Base-by-base conservation (phyloP, 805 yeast species). In the Saturnispora serradocipensis region DNA sequence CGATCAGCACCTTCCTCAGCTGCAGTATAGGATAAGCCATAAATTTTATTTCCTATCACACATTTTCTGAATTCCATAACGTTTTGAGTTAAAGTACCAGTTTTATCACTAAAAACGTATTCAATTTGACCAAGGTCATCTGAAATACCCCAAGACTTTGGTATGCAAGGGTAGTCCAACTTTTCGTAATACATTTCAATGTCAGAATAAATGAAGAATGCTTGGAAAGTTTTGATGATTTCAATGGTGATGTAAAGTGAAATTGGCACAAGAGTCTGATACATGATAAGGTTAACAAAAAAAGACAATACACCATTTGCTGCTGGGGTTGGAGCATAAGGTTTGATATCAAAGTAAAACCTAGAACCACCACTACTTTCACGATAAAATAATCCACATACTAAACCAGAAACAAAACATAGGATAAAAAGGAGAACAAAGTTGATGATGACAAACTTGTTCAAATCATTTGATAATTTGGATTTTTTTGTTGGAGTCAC, bases 51-150 rank as follows among this genome's bases (percentile, higher is more conserved):
- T 50, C 76, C 78, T 53, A 86, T 75, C 4, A 88, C 77, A 64
- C 89, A 84, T 62, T 86, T 86, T 54, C 81, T 80, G 69, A 85
- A 86, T 62, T 84, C 88, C 95, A 86, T 86, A 25, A 84, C 80
- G 60, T 86, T 86, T 66, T 86, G 91, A 6, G 95, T 86, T 59
- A 86, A 71, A 0, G 95, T 86, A 36, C 95, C 95, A 0, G 95
- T 86, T 65, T 86, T 86, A 69, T 86, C 95, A 63, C 88, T 81
- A 66, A 86, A 86, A 42, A 86, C 76, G 62, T 84, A 86, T 65
- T 86, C 93, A 54, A 86, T 82, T 64, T 86, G 95, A 18, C 95
- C 95, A 56, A 86, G 72, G 65, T 86, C 95, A 67, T 86, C 95
- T 5, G 89, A 82, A 44, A 86, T 82, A 55, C 81, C 81, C 95